Percentiles rank a stretch among this genome's conserved stretches.
Conservation (phyloP, 2,329 filamentous ascomycete species). For the Chrysoporthe cubensis region DNA sequence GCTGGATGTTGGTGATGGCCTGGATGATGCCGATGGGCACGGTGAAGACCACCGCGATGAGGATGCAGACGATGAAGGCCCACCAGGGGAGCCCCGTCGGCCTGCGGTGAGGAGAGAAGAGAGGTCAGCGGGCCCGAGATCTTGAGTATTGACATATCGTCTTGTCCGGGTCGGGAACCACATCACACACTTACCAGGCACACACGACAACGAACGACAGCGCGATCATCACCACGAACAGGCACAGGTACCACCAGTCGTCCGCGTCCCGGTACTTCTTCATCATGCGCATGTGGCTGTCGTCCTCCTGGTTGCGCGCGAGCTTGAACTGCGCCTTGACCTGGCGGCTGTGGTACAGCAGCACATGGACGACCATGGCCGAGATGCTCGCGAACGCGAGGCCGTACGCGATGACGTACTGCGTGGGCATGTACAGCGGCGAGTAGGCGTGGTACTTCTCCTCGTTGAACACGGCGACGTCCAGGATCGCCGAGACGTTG, state of each 20-base stretch:
- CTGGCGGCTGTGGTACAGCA: constrained; percentile 58
- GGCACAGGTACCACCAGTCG: constrained; percentile 61
- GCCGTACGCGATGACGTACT: constrained; percentile 64
- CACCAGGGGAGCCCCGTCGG: constrained; percentile 61
- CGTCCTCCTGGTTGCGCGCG: constrained; percentile 60
- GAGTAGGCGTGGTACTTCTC: constrained; percentile 67
- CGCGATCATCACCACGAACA: constrained; percentile 58
- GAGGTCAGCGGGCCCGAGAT: not conserved
- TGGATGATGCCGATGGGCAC: constrained; percentile 66
- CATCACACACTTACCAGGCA: constrained; percentile 44
- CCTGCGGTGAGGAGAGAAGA: constrained; percentile 1
- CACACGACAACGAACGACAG: constrained; percentile 59
- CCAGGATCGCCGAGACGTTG: constrained; percentile 64
- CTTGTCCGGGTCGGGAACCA: no score
- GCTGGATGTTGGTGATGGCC: constrained; percentile 64
- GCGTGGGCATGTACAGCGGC: constrained; percentile 66
- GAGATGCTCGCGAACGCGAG: constrained; percentile 70
- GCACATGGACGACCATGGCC: constrained; percentile 61
- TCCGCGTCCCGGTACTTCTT: constrained; percentile 63
- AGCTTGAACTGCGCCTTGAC: constrained; percentile 59
- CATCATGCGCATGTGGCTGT: constrained; percentile 64
- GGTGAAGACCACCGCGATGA: constrained; percentile 61
- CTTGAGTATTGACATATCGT: not conserved
- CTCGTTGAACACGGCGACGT: constrained; percentile 59
- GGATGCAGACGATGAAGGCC: constrained; percentile 60